Base-by-base conservation (phyloP, 306 rosid species). In the Styphnolobium japonicum region DNA sequence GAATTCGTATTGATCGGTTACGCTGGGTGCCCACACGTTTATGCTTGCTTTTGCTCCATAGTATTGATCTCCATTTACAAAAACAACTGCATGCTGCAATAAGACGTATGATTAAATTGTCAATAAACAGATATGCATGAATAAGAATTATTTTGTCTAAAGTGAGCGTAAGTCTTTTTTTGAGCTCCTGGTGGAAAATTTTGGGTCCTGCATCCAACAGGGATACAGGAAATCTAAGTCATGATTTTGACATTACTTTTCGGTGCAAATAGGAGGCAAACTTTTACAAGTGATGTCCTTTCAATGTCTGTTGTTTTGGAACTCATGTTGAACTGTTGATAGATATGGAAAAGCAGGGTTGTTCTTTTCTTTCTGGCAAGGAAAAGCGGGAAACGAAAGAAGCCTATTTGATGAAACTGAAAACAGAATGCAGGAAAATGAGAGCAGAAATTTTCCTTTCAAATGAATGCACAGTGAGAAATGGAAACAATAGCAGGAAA, bases 21-120 rank as follows among this genome's bases (percentile, higher is more conserved):
- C 99, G 0, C 63, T 63, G 0, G 99, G 98, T 5, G 98, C 33
- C 98, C 99, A 96, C 18, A 96, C 99, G 65, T 91, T 96, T 60
- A 96, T n/a, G 70, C 84, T 89, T 63, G 98, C 97, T 84, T 90
- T 96, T 85, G 99, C 99, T 87, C 99, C 99, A 76, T 86, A 96
- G 49, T 91, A 96, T 82, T 93, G 97, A 40, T 96, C 99, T 73
- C 99, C 98, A 82, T 96, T 93, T 10, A 88, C 97, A 88, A 82
- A 93, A 19, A 96, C 88, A 75, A 96, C 98, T 78, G 99, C 99
- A 84, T 96, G 99, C 99, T 96, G 90, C 85, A 67, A 73, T 33
- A 63, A 7, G 10, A 71, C 37, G 49, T 25, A 55, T 57, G 71
- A 60, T 79, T 22, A 45, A 48, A 16, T 78, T 53, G n/a, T 67